Base-by-base conservation (phyloP, 805 yeast genomes). In the Ogataea nakhonphanomensis region DNA sequence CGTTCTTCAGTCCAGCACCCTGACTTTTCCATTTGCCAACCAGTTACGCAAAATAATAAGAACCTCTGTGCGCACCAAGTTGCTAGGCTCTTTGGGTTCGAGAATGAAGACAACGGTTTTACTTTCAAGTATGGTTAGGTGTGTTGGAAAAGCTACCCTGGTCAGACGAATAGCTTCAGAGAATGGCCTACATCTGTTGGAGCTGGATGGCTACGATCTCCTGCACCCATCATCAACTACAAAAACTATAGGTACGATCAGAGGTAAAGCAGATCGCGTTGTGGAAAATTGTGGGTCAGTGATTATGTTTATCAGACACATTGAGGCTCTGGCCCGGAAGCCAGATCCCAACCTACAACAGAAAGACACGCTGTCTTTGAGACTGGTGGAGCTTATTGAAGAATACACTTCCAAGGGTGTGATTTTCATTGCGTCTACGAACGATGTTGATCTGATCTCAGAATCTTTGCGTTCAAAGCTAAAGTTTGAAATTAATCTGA, bases 111-210 rank as follows among this genome's bases (percentile, higher is more conserved):
- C 95, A 0, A 72, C 87, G 0, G 64, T 89, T 0, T 57, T 89
- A 20, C 57, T 93, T 15, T 76, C 73, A 36, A 86, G 96, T 3
- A 65, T 78, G 51, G 74, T 79, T 23, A 67, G 95, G 38, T 88
- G 84, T 7, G 78, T 85, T 6, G 99, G 99, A 0, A 91, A 91
- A 54, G 58, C 84, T 0, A 77, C 82, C 0, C 54, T 85, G 17
- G 76, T 87, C 0, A 60, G 71, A 36, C 74, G 76, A 40, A 54
- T 79, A 1, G 71, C 85, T 0, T 58, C 66, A 7, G 74, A 74
- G 23, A 58, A 81, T 23, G 96, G 96, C 0, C 60, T 80, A 7
- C 82, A 84, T 47, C 59, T 82, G 7, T 63, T 82, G 23, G 84
- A 76, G 33, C 61, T 91, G 10, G 95, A 90, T 48, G 81, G 88